A percentile compares a stretch with the other conserved stretches of the same genome.
Conservation (phyloP, 257 asterid species). For the Solanum bukasovii region DNA sequence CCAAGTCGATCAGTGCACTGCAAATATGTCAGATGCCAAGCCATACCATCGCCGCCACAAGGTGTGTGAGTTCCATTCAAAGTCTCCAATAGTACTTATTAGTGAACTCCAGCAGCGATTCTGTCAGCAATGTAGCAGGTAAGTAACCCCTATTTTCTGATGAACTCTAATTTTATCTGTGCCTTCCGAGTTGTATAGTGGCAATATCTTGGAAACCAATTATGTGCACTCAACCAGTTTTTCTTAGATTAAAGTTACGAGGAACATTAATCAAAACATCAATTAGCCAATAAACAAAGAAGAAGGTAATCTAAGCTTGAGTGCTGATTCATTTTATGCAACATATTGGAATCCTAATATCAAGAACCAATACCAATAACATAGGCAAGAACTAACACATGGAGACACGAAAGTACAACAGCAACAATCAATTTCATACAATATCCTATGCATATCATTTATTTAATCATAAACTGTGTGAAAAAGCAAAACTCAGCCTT, state of each 20-base stretch:
- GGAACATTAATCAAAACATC: neutral
- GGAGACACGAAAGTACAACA: neutral
- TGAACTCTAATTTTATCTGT: neutral
- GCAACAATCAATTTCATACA: neutral
- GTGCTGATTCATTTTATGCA: neutral
- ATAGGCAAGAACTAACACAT: neutral
- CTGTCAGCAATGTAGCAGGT: constrained; percentile 99
- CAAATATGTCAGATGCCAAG: constrained; percentile 53
- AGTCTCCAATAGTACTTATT: constrained; percentile 56
- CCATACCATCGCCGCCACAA: constrained; percentile 81
- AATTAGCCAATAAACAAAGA: neutral
- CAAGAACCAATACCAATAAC: neutral
- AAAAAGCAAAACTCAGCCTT: neutral
- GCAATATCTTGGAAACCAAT: neutral
- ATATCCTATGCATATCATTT: neutral
- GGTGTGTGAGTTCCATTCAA: constrained; percentile 75
- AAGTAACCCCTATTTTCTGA: constrained; percentile 1
- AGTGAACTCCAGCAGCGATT: constrained; percentile 57
- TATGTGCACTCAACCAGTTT: neutral
- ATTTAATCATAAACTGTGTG: neutral
- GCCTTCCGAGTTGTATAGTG: neutral
- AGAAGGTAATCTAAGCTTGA: neutral
- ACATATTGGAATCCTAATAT: neutral
- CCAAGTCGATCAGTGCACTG: constrained; percentile 58
- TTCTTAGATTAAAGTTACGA: neutral